A percentile compares a stretch with the other conserved stretches of the same genome.
Conservation (phyloP, 352 stramenopile species). For the Phytopythium aichiense region DNA sequence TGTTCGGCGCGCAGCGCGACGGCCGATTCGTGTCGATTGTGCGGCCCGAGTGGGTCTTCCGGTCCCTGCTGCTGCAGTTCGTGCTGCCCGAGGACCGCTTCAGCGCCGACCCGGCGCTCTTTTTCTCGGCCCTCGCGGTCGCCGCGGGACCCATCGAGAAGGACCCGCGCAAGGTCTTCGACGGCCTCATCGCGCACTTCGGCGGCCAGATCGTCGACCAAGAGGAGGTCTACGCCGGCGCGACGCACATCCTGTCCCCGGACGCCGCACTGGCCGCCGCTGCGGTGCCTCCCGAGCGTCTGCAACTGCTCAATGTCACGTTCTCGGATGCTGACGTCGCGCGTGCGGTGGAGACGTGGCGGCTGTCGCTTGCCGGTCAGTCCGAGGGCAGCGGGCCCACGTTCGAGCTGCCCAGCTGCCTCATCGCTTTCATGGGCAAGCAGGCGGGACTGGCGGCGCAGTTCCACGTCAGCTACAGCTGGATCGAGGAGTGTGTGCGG, state of each 20-base stretch:
- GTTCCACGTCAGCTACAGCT: constrained; percentile 67
- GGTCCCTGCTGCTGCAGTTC: constrained; percentile 58
- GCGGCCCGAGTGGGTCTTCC: constrained; percentile 78
- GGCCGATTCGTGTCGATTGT: constrained; percentile 71
- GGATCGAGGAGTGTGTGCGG: constrained; percentile 78
- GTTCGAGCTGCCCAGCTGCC: constrained; percentile 51
- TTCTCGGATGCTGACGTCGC: constrained; percentile 44
- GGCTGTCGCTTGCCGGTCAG: constrained; percentile 29
- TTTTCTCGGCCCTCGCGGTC: constrained; percentile 78
- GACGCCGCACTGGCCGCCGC: constrained; percentile 30
- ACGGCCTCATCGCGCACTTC: constrained; percentile 77
- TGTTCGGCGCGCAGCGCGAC: constrained; percentile 44
- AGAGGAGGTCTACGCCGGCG: constrained; percentile 32
- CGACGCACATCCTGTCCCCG: constrained; percentile 69
- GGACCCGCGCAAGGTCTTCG: constrained; percentile 76
- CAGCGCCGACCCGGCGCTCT: constrained; percentile 64
- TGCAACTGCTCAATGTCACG: constrained; percentile 39
- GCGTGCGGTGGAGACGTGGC: constrained; percentile 37
- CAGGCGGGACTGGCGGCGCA: constrained; percentile 43
- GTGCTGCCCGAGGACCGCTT: constrained; percentile 68
- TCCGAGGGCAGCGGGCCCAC: constrained; percentile 4
- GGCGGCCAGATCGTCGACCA: constrained; percentile 71
- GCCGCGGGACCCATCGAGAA: constrained; percentile 69
- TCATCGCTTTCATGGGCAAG: constrained; percentile 55
- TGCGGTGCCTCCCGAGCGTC: constrained; percentile 19